Evolutionary conservation across 2,329 filamentous ascomycete genomes (phyloP).

Genomic region (Paecilomyces variotii): DNA sequence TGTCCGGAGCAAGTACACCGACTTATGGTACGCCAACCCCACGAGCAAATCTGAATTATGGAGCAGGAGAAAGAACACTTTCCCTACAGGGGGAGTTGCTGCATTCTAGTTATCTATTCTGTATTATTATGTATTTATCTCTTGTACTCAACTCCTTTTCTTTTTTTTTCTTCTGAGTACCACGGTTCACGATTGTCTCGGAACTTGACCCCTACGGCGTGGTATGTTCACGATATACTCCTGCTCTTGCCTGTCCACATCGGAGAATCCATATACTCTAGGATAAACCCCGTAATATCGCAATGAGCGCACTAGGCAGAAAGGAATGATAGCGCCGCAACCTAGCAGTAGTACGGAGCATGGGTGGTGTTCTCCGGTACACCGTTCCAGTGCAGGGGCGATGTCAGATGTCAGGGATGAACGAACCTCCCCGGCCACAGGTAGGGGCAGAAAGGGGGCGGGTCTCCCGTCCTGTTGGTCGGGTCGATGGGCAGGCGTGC

Average conservation of each 20-base stretch:
- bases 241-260: too few species aligned
- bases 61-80: neutral
- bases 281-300: neutral
- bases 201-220: neutral
- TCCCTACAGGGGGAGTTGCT: neutral
- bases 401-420: constrained; percentile 1
- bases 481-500: neutral
- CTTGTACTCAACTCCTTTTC: too few species aligned
- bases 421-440: neutral
- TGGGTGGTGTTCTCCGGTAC: neutral
- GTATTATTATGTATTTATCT: neutral
- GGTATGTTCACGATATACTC: neutral
- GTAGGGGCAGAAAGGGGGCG: neutral
- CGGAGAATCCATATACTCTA: neutral
- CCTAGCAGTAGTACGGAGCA: neutral
- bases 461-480: neutral
- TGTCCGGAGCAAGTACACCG: neutral
- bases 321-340: neutral
- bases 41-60: neutral
- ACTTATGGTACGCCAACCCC: neutral
- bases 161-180: too few species aligned
- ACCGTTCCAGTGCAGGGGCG: neutral
- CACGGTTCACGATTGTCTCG: neutral
- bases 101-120: neutral
- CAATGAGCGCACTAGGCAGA: neutral